A percentile compares a stretch with the other conserved stretches of the same genome.
phyloP scores from a whole-genome alignment of 2,329 filamentous ascomycete genomes.

The Calonectria pseudoreteaudii region DNA sequence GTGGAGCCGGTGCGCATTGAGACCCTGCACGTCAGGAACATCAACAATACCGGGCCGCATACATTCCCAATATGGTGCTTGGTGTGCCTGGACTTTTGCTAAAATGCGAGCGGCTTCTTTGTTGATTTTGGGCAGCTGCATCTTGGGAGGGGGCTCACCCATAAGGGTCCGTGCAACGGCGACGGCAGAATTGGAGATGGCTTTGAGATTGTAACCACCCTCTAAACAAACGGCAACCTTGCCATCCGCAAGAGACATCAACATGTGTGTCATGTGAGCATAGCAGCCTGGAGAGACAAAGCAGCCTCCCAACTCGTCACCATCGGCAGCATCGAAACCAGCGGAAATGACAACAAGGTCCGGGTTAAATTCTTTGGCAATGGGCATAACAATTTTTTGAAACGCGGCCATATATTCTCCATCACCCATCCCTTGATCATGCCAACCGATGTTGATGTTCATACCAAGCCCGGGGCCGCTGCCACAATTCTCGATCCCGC shows the following conservation, averaged over 20 bases:
- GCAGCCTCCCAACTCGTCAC: slow-evolving; percentile 92
- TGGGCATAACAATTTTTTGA: slow-evolving; percentile 95
- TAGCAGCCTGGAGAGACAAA: slow-evolving; percentile 93
- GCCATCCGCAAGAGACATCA: slow-evolving; percentile 92
- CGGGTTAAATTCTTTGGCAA: slow-evolving; percentile 91
- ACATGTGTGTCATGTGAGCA: slow-evolving; percentile 98
- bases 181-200: slow-evolving; percentile 92
- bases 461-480: slow-evolving; percentile 66
- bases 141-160: slow-evolving; percentile 85
- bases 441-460: slow-evolving; percentile 77
- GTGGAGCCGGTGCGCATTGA: slow-evolving; percentile 75
- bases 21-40: slow-evolving; percentile 61
- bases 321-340: slow-evolving; percentile 94
- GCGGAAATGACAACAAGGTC: slow-evolving; percentile 96
- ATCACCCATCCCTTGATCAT: slow-evolving; percentile 86
- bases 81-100: slow-evolving; percentile 69
- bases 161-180: slow-evolving; percentile 93
- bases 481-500: slow-evolving; percentile 71
- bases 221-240: slow-evolving; percentile 94
- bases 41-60: slow-evolving; percentile 78
- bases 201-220: slow-evolving; percentile 93
- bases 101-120: slow-evolving; percentile 68
- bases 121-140: slow-evolving; percentile 68
- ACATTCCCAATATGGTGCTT: slow-evolving; percentile 86
- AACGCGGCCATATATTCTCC: slow-evolving; percentile 98